These are phyloP conservation scores for Dittrichia graveolens DNA, from an alignment of 129 eudicot species.

Conservation along the genomic window DNA sequence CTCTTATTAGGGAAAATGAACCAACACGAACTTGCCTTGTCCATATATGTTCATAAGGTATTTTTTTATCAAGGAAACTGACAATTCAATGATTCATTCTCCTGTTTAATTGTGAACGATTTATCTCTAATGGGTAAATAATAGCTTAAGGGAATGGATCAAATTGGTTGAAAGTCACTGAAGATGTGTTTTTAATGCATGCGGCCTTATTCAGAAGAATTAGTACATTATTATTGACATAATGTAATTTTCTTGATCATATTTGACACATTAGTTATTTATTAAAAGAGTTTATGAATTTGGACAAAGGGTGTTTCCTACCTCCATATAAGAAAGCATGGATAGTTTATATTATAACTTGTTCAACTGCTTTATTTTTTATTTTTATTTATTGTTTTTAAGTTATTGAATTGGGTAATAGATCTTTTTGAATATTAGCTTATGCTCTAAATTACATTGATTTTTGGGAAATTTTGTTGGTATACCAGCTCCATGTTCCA, in stretches of 20 bases:
- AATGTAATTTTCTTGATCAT: background rate
- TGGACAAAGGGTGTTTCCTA: background rate
- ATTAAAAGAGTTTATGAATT: background rate
- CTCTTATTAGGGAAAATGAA: slow-evolving; percentile 91
- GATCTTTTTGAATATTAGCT: background rate
- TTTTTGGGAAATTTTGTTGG: slow-evolving; percentile 3
- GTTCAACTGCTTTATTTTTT: background rate
- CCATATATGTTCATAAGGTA: slow-evolving; percentile 95
- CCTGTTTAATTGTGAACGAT: background rate
- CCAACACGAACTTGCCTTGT: slow-evolving; percentile 97
- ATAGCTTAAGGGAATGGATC: background rate
- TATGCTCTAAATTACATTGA: background rate
- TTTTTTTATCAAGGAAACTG: slow-evolving; percentile 5
- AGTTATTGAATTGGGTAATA: background rate
- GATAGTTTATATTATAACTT: background rate
- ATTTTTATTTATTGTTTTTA: background rate
- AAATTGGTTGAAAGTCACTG: background rate
- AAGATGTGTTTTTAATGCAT: background rate
- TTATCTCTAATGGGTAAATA: background rate
- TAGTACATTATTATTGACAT: background rate
- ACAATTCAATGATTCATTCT: background rate
- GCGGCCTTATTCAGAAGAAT: too few species aligned
- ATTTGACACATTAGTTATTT: background rate
- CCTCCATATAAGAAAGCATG: background rate
- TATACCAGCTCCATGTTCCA: slow-evolving; percentile 82